A percentile compares a stretch with the other conserved stretches of the same genome.
These are phyloP conservation scores for Aristolochia contorta DNA, from an alignment of 164 flowering plant genomes.

Conservation along the genomic window DNA sequence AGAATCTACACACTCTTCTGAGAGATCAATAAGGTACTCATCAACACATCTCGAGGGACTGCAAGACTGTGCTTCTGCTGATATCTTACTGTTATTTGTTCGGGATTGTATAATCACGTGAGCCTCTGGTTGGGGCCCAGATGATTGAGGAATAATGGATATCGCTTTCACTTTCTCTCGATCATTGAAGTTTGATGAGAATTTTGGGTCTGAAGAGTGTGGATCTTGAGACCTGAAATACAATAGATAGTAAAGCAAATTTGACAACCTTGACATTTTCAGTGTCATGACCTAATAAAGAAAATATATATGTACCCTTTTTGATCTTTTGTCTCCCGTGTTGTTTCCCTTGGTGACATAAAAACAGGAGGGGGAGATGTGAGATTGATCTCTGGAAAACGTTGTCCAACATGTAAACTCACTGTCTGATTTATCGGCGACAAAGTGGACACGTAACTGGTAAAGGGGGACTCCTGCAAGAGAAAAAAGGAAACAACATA, in stretches of 20 bases:
- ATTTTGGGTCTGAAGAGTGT: slow-evolving; percentile 12
- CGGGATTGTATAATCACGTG: slow-evolving; percentile 9
- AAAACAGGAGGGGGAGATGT: slow-evolving; percentile 38
- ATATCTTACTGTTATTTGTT: slow-evolving; percentile 8
- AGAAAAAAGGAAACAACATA: no score
- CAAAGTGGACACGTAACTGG: slow-evolving; percentile 28
- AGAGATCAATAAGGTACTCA: slow-evolving; percentile 29
- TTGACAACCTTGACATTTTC: not conserved
- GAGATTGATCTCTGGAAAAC: slow-evolving; percentile 29
- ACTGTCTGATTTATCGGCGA: slow-evolving; percentile 39
- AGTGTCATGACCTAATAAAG: not conserved
- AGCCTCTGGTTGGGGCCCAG: not conserved
- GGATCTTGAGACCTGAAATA: slow-evolving; percentile 19
- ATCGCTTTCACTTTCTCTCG: slow-evolving; percentile 5
- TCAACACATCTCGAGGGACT: slow-evolving; percentile 29
- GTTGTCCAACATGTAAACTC: slow-evolving; percentile 21
- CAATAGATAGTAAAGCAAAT: not conserved
- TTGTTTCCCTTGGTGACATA: slow-evolving; percentile 36
- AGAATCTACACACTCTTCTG: slow-evolving; percentile 15
- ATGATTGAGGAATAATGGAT: slow-evolving; percentile 8
- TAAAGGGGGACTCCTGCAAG: slow-evolving; percentile 44
- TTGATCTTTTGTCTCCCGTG: slow-evolving; percentile 19
- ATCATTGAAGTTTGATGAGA: slow-evolving; percentile 8
- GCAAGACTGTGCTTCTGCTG: slow-evolving; percentile 11
- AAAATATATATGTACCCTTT: not conserved